Conservation (phyloP, 192 early-diverging fungal species). For the Linnemannia exigua region DNA sequence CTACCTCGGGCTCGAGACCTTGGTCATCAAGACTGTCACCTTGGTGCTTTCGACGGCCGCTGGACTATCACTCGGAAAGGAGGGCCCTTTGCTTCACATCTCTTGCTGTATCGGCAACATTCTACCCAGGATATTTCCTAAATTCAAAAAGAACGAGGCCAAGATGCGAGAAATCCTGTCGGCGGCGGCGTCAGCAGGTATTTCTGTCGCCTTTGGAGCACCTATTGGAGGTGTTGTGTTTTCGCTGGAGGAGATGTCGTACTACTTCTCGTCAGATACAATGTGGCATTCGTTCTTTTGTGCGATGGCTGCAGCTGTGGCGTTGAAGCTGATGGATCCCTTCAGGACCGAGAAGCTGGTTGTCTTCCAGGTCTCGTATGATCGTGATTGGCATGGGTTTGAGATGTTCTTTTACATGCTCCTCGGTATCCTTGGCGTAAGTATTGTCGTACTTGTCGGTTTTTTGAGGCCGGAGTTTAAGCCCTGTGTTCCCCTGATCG, state of each 20-base stretch:
- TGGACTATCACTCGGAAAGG: slow-evolving; percentile 90
- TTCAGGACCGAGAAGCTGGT: slow-evolving; percentile 89
- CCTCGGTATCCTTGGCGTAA: slow-evolving; percentile 85
- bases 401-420: slow-evolving; percentile 90
- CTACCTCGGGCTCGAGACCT: slow-evolving; percentile 91
- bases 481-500: neutral
- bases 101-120: slow-evolving; percentile 93
- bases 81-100: slow-evolving; percentile 96
- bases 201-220: slow-evolving; percentile 96
- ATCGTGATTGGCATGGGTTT: slow-evolving; percentile 92
- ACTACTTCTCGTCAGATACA: slow-evolving; percentile 94
- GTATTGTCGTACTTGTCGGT: slow-evolving; percentile 12
- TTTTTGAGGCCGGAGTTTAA: neutral
- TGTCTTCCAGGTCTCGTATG: slow-evolving; percentile 90
- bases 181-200: slow-evolving; percentile 92
- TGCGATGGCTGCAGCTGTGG: slow-evolving; percentile 90
- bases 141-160: slow-evolving; percentile 93
- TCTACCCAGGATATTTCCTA: slow-evolving; percentile 87
- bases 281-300: slow-evolving; percentile 97
- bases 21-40: slow-evolving; percentile 92
- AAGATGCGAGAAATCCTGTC: slow-evolving; percentile 95
- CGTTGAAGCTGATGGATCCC: slow-evolving; percentile 82
- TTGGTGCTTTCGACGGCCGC: slow-evolving; percentile 87
- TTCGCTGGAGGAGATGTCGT: slow-evolving; percentile 93
- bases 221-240: slow-evolving; percentile 98